Percentiles rank a stretch among this genome's conserved stretches.
phyloP scores from a whole-genome alignment of 805 yeast genomes.

The Cyberlindnera xishuangbannaensis region DNA sequence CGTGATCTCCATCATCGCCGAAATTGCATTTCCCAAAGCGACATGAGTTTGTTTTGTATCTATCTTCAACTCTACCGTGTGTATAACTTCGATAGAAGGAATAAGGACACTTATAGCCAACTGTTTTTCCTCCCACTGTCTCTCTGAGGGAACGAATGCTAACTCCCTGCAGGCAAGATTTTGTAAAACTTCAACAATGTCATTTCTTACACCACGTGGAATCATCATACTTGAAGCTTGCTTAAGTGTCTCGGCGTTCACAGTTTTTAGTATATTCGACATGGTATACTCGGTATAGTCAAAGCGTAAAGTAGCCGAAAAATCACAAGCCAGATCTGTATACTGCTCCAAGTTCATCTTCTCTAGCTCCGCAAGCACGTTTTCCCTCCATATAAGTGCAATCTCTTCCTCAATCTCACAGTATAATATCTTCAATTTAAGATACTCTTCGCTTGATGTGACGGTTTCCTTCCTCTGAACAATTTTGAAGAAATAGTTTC shows the following conservation, averaged over 20 bases:
- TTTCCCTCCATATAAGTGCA: constrained; percentile 19
- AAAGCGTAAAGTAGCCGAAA: constrained; percentile 4
- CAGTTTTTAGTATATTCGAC: constrained; percentile 1
- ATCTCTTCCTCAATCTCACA: constrained; percentile 44
- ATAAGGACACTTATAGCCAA: constrained; percentile 53
- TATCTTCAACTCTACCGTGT: constrained; percentile 42
- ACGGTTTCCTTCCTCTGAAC: constrained; percentile 21
- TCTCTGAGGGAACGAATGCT: background rate
- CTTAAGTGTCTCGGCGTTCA: background rate
- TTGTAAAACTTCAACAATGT: background rate
- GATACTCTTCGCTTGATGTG: constrained; percentile 27
- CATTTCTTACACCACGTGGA: background rate
- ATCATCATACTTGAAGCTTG: background rate
- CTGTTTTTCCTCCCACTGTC: constrained; percentile 4
- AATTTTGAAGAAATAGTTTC: constrained; percentile 55
- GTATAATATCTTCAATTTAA: constrained; percentile 40
- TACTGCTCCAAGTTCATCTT: constrained; percentile 15
- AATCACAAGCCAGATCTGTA: constrained; percentile 18
- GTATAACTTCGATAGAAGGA: constrained; percentile 56
- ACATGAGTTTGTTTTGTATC: constrained; percentile 36
- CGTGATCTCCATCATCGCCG: constrained; percentile 30
- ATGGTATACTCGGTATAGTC: constrained; percentile 6
- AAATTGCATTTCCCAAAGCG: constrained; percentile 60
- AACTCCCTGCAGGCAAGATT: background rate
- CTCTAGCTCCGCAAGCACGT: constrained; percentile 13